Evolutionary conservation across 305 asterid species (phyloP), one percentile per base, ranked within the genome.

Genomic region (Plantago lanceolata): DNA sequence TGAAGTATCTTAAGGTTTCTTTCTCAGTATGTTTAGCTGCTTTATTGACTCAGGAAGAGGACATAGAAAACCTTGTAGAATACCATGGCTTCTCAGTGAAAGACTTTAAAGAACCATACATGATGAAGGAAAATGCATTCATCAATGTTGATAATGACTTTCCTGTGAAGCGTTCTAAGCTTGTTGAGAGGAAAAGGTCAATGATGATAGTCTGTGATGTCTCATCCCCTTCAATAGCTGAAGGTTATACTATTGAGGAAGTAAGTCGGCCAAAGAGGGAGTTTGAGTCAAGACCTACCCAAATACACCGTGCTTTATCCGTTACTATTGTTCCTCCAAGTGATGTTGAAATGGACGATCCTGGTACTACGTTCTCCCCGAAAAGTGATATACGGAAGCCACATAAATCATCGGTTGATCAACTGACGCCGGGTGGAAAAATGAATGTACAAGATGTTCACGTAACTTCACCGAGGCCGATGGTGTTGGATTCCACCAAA

Each of bases 41-140:
- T 40, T 70, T 58, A 72, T 70, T 56, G 55, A 68, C 69, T 68
- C 77, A 94, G 99, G 99, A 84, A 70, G 99, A 90, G 74, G 87
- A 83, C 76, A 82, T 86, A 35, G 96, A 78, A 68, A 78, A 78
- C 70, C 89, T 94, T 71, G 71, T 85, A 73, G 96, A 84, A 74
- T 88, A 87, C 73, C 76, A 86, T 66, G 99, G 97, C 49, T 90
- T 90, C 76, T 76, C 92, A 16, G 70, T 88, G 69, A 86, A 81
- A 82, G 95, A 88, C 63, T 94, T 79, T 74, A 94, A 90, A 86
- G 99, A 88, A 75, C 94, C 96, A 59, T 94, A 86, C 81, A 88
- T 94, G 97, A 94, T 94, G 69, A 94, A 94, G 81, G 99, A 94
- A 74, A 84, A 80, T 43, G 68, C 85, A 54, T 88, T 86, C 80